Conservation (phyloP, 2,329 filamentous ascomycete species). For the Pezicula neosporulosa region DNA sequence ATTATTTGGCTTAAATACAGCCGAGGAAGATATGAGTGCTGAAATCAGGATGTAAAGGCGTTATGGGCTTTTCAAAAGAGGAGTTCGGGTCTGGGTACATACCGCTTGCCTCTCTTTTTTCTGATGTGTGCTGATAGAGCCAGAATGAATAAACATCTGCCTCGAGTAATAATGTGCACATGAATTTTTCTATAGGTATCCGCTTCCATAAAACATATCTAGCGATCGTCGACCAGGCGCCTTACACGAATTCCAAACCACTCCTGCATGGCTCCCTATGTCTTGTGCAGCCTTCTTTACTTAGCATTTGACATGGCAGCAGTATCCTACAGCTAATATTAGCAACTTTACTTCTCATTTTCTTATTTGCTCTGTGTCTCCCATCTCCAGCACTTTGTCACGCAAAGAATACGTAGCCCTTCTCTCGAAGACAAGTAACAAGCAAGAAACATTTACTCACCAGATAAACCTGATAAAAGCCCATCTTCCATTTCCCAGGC, state of each 20-base stretch:
- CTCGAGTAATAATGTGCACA: background rate
- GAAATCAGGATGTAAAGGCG: background rate
- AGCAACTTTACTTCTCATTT: background rate
- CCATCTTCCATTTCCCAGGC: conserved; percentile 22
- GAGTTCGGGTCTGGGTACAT: background rate
- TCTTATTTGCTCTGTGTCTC: background rate
- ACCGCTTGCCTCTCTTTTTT: background rate
- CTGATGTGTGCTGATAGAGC: background rate
- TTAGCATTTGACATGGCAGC: conserved; percentile 3
- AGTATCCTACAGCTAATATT: conserved; percentile 1
- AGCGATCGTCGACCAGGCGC: too few species aligned
- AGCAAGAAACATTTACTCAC: conserved; percentile 9
- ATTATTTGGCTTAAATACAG: too few species aligned
- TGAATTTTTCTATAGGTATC: too few species aligned
- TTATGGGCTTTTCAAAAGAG: background rate
- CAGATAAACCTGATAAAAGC: conserved; percentile 26
- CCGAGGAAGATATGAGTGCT: too few species aligned
- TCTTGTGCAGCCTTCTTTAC: background rate
- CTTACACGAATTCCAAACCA: too few species aligned
- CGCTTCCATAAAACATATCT: too few species aligned
- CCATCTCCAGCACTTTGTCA: too few species aligned
- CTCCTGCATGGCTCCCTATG: background rate
- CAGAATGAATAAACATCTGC: background rate
- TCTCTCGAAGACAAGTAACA: too few species aligned
- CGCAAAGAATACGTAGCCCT: too few species aligned